Base-by-base conservation (phyloP, 176 grass and related monocot genomes). In the Aechmea fasciata region DNA sequence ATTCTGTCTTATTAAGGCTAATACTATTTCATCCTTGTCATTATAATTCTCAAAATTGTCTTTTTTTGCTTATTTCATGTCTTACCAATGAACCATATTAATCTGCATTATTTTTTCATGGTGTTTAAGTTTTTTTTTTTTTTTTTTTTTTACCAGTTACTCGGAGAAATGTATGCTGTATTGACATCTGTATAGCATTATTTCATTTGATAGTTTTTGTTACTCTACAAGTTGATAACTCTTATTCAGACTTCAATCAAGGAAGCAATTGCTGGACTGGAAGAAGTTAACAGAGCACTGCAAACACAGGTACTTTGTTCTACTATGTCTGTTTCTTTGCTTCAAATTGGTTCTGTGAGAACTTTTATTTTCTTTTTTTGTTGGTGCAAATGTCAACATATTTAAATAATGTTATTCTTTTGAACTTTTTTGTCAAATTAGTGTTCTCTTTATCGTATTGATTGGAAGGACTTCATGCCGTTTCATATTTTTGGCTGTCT, bases 211-310 rank as follows among this genome's bases (percentile, higher is more conserved):
- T 54, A 71, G 12, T 41, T 55, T 9, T 67, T 67, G 15, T 67
- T n/a, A 47, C 47, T 66, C 28, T 67, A 11, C n/a, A 67, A 15
- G 47, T 15, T 67, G 13, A 67, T 3, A 41, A 41, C 10, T 14
- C 19, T 47, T 33, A 41, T 67, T 47, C 50, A 96, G 92, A 69
- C 49, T 64, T 84, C 50, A 63, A 25, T 90, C 48, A 77, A 81
- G 72, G 85, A 85, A 87, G 85, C 71, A 77, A 83, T 97, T 83
- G 73, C 61, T 70, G 77, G 68, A 53, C 73, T 92, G 50, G 93
- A 97, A 65, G 86, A 87, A 76, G 76, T 10, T 63, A 92, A 79
- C 59, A 87, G 65, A 69, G 49, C 48, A 23, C 66, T 92, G 61
- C 64, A 75, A 51, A 74, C 77, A 70, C 84, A 86, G 83, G 93